phyloP scores from a whole-genome alignment of 2,329 filamentous ascomycete species.

The Nannizzia gypsea region DNA sequence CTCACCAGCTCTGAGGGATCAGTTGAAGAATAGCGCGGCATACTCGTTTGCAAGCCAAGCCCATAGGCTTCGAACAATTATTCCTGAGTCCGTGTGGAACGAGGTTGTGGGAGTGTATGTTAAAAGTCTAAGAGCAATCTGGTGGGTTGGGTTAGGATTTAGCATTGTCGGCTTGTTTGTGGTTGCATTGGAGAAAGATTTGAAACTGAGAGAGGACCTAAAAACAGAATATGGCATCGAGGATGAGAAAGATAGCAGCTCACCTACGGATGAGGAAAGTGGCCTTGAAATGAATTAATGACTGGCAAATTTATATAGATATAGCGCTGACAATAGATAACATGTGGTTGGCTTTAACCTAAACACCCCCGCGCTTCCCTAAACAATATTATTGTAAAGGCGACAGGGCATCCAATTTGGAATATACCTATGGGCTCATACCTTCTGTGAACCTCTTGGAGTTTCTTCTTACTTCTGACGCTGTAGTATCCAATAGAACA shows the following conservation, averaged over 20 bases:
- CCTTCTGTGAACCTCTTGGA: too few relatives aligned
- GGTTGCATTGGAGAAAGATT: slow-evolving; percentile 26
- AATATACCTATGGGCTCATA: too few relatives aligned
- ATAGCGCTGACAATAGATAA: too few relatives aligned
- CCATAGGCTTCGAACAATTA: background rate
- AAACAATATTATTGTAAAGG: too few relatives aligned
- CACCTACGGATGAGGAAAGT: background rate
- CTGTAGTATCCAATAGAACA: too few relatives aligned
- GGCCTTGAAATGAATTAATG: background rate
- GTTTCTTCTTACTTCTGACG: too few relatives aligned
- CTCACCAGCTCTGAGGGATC: background rate
- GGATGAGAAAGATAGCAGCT: slow-evolving; percentile 19
- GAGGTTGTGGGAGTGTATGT: slow-evolving; percentile 24
- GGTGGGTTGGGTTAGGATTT: slow-evolving; percentile 24
- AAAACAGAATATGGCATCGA: slow-evolving; percentile 33
- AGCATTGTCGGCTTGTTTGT: slow-evolving; percentile 24
- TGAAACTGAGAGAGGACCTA: slow-evolving; percentile 28
- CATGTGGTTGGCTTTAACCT: too few relatives aligned
- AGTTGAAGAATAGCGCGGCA: background rate
- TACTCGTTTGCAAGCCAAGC: slow-evolving; percentile 4
- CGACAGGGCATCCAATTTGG: too few relatives aligned
- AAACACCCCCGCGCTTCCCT: too few relatives aligned
- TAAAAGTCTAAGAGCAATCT: slow-evolving; percentile 4
- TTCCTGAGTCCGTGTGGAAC: background rate
- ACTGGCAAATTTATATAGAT: background rate